Base-by-base conservation (phyloP, 2,329 filamentous ascomycete species). In the Coniochaeta sp. region DNA sequence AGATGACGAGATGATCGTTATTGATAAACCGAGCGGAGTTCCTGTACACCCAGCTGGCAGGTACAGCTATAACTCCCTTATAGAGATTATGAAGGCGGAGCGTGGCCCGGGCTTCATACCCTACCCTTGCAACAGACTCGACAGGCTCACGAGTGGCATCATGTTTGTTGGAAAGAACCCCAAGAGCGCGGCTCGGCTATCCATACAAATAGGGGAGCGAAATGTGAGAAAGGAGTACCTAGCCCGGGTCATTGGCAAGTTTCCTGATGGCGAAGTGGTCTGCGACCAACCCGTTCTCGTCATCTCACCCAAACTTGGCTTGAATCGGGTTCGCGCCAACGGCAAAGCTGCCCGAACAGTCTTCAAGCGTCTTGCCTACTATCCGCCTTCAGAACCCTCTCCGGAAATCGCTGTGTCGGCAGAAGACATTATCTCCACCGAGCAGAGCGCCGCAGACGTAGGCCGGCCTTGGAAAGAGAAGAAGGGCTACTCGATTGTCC, bases 111-210 rank as follows among this genome's bases (percentile, higher is more conserved):
- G 75, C 30, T 87, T 84, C 71, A 71, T 81, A 58, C 81, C 85
- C 1, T 75, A 84, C 62, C 86, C 95, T 0, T 98, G 93, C 76
- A 96, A 99, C 70, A 82, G 95, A n/a, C 84, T 99, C 30, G 95
- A 99, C 72, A 82, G 95, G 58, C 77, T 99, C 67, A 99, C 95
- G 0, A 96, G 91, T 67, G 95, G 95, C 56, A 90, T 99, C 71
- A 98, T 99, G 93, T 99, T 99, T 73, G 87, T 99, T 67, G 95
- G 89, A 30, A 99, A 99, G 76, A 87, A 90, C 64, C 81, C 87
- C 40, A 84, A 86, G 68, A 90, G 90, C 0, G 93, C 95, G 0
- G 91, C 93, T 64, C 80, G 81, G 34, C 82, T 99, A 65, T 86
- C 88, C 59, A 77, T 81, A 47, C 89, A 96, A 73, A 90, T 99